A percentile compares a stretch with the other conserved stretches of the same genome.
Conservation (phyloP, 2,329 filamentous ascomycete genomes). For the Zymoseptoria passerinii region DNA sequence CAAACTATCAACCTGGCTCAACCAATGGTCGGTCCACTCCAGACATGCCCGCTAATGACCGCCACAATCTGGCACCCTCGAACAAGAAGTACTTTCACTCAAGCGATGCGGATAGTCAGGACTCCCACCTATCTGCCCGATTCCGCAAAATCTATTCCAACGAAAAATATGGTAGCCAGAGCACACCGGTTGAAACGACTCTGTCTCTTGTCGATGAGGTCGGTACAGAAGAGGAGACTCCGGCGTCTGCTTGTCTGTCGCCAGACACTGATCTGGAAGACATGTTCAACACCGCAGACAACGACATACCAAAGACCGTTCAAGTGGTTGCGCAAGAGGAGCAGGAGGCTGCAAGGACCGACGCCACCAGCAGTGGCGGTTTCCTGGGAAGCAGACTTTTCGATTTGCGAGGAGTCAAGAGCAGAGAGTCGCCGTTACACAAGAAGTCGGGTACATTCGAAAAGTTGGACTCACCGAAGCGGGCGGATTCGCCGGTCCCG, state of each 20-base stretch:
- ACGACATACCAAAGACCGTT: neutral
- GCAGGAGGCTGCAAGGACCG: neutral
- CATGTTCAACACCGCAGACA: neutral
- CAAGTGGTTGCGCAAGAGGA: neutral
- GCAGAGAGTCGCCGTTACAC: neutral
- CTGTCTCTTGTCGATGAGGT: neutral
- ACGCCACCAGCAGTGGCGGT: neutral
- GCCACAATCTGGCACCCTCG: conserved; percentile 4
- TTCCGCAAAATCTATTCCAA: neutral
- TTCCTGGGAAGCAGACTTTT: neutral
- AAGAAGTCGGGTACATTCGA: neutral
- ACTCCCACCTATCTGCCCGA: conserved; percentile 6
- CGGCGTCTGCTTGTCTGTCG: neutral
- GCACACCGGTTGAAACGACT: neutral
- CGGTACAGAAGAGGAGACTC: neutral
- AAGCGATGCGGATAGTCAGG: conserved; percentile 10
- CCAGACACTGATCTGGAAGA: neutral
- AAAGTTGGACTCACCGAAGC: neutral
- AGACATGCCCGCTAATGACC: conserved; percentile 6
- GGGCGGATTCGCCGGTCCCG: neutral
- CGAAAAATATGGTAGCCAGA: neutral
- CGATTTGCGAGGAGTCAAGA: neutral
- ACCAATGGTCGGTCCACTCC: conserved; percentile 15
- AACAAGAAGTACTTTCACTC: conserved; percentile 7
- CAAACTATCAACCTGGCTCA: conserved; percentile 2